These are phyloP conservation scores for Aschersonia sp. DNA, from an alignment of 2,329 filamentous ascomycete species.

Conservation along the genomic window DNA sequence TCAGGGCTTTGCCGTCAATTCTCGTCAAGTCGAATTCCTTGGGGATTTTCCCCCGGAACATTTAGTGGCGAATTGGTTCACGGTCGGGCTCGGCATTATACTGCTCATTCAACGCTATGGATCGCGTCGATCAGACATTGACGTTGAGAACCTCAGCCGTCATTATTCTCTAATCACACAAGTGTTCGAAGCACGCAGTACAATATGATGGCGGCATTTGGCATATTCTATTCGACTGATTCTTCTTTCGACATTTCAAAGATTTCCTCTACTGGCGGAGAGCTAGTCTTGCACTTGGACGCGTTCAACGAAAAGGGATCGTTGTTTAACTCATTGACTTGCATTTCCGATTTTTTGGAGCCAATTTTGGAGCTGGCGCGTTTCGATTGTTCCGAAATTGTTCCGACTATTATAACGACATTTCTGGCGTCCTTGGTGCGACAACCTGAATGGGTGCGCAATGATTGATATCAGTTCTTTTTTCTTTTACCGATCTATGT, in stretches of 20 bases:
- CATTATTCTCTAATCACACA: no score
- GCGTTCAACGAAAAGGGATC: slow-evolving; percentile 15
- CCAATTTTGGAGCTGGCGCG: slow-evolving; percentile 7
- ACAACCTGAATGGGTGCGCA: background rate
- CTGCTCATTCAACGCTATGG: no score
- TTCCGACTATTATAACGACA: background rate
- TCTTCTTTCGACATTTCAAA: no score
- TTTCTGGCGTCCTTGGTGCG: slow-evolving; percentile 8
- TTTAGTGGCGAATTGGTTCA: background rate
- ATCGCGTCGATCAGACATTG: no score
- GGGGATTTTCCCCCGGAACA: background rate
- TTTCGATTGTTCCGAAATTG: background rate
- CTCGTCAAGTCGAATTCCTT: background rate
- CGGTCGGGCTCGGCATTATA: no score
- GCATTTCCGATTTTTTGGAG: slow-evolving; percentile 6
- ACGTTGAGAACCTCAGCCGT: no score
- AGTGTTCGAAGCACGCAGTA: no score
- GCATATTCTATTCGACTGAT: no score
- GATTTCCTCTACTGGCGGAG: no score
- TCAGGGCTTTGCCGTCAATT: background rate
- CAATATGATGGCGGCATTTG: no score
- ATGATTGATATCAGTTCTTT: background rate
- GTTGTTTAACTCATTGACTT: slow-evolving; percentile 8
- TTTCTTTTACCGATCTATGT: background rate
- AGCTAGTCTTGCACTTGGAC: no score